phyloP scores from a whole-genome alignment of 2,329 filamentous ascomycete genomes.

The Trichophyton simii region DNA sequence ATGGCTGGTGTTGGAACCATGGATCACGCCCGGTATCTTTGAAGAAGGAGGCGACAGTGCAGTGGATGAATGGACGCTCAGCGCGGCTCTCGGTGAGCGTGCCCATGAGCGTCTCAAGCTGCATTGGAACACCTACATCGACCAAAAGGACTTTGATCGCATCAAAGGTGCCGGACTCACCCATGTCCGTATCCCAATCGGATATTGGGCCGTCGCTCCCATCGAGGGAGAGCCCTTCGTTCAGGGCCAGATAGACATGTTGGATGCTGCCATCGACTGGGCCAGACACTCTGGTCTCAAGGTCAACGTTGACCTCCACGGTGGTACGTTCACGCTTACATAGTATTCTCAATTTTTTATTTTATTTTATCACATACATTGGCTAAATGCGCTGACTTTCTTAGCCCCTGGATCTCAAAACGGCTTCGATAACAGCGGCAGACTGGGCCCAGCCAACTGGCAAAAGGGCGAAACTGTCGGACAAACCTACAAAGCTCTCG shows the following conservation, averaged over 20 bases:
- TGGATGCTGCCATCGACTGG: slow-evolving; percentile 48
- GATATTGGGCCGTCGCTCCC: slow-evolving; percentile 51
- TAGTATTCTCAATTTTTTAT: slow-evolving; percentile 4
- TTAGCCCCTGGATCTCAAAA: slow-evolving; percentile 50
- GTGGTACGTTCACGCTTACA: slow-evolving; percentile 36
- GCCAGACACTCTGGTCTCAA: slow-evolving; percentile 47
- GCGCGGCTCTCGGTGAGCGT: slow-evolving; percentile 37
- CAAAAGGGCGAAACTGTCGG: slow-evolving; percentile 25
- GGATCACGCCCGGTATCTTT: slow-evolving; percentile 52
- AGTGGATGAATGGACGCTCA: slow-evolving; percentile 47
- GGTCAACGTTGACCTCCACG: slow-evolving; percentile 56
- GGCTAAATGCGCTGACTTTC: slow-evolving; percentile 7
- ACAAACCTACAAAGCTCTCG: slow-evolving; percentile 42
- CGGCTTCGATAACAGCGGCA: slow-evolving; percentile 55
- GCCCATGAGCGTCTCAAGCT: slow-evolving; percentile 37
- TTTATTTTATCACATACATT: not conserved
- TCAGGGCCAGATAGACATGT: slow-evolving; percentile 46
- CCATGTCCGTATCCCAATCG: slow-evolving; percentile 48
- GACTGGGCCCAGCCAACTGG: slow-evolving; percentile 29
- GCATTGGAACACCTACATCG: slow-evolving; percentile 51
- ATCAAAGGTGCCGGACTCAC: slow-evolving; percentile 48
- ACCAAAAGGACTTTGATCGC: slow-evolving; percentile 42
- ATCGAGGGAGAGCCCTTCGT: slow-evolving; percentile 48
- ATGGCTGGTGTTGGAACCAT: slow-evolving; percentile 52
- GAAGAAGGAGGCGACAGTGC: slow-evolving; percentile 37